These are phyloP conservation scores for Microbotryum violaceum DNA, from an alignment of 1,284 basidiomycete genomes.

Conservation along the genomic window DNA sequence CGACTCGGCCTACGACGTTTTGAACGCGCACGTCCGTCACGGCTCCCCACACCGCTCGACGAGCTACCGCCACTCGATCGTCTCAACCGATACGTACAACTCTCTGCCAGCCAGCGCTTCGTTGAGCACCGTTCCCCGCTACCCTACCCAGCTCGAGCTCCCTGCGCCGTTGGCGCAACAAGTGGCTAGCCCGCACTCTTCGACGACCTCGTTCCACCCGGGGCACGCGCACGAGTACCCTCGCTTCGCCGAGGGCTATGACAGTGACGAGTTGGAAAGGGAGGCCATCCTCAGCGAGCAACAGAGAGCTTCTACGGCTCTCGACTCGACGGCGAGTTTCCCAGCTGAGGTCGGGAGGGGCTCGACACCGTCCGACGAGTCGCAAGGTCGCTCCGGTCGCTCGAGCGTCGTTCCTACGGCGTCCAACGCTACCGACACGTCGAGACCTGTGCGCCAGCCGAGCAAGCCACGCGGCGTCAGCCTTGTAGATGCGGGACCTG, in stretches of 20 bases:
- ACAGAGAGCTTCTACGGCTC: neutral
- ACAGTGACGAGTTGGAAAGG: conserved; percentile 20
- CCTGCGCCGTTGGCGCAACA: conserved; percentile 29
- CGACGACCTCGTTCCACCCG: conserved; percentile 5
- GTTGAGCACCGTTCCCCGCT: neutral
- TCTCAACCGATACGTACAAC: conserved; percentile 24
- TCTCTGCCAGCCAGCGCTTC: neutral
- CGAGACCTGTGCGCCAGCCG: conserved; percentile 35
- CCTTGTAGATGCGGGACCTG: conserved; percentile 68
- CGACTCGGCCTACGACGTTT: conserved; percentile 22
- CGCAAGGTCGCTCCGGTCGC: conserved; percentile 8
- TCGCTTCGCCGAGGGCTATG: conserved; percentile 9
- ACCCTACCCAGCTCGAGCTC: conserved; percentile 27
- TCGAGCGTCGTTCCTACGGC: conserved; percentile 36
- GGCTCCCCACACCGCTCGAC: conserved; percentile 15
- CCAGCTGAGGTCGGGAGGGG: conserved; percentile 2
- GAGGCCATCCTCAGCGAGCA: conserved; percentile 20
- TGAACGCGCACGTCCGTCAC: conserved; percentile 1
- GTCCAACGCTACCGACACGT: conserved; percentile 22
- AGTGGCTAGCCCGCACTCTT: conserved; percentile 7
- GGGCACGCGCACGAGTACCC: conserved; percentile 21
- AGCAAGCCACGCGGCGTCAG: conserved; percentile 54
- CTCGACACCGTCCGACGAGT: neutral
- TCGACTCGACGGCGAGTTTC: neutral
- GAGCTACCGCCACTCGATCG: conserved; percentile 18